Conservation (phyloP, 495 filamentous ascomycete species). For the Jackrogersella minutella region DNA sequence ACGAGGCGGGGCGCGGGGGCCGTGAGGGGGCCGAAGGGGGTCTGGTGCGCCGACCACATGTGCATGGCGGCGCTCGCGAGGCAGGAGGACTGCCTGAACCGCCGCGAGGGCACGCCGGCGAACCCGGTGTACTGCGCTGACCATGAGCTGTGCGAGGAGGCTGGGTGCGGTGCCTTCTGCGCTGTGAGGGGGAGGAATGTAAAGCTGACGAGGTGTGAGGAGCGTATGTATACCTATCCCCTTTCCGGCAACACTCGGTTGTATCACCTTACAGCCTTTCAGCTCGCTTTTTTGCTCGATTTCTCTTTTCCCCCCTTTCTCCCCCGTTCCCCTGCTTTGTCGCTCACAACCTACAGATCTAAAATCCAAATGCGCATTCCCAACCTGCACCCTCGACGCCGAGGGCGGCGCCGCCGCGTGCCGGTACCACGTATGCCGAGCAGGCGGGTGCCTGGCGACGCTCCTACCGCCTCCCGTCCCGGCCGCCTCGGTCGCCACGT, state of each 20-base stretch:
- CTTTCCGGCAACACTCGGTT: no score
- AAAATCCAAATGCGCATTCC: slow-evolving; percentile 24
- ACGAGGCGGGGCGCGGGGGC: neutral
- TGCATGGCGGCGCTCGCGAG: slow-evolving; percentile 30
- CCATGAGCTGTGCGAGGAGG: slow-evolving; percentile 20
- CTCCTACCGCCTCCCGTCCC: neutral
- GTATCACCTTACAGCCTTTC: no score
- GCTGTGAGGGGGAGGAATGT: neutral
- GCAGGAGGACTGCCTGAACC: slow-evolving; percentile 13
- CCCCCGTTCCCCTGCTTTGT: no score
- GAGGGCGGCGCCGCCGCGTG: slow-evolving; percentile 4
- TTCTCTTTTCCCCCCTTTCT: no score
- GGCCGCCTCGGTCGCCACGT: neutral
- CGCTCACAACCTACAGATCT: no score
- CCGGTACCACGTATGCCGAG: slow-evolving; percentile 13
- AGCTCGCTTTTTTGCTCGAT: neutral
- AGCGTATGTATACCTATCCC: slow-evolving; percentile 10
- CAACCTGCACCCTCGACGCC: slow-evolving; percentile 21
- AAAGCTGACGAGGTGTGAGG: slow-evolving; percentile 9
- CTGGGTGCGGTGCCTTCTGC: slow-evolving; percentile 1
- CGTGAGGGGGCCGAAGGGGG: neutral
- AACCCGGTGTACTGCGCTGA: slow-evolving; percentile 23
- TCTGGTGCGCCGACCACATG: slow-evolving; percentile 35
- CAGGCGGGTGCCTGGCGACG: neutral
- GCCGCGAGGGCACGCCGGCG: slow-evolving; percentile 18